phyloP scores from a whole-genome alignment of 2,329 filamentous ascomycete genomes.

The Fusarium sp. region DNA sequence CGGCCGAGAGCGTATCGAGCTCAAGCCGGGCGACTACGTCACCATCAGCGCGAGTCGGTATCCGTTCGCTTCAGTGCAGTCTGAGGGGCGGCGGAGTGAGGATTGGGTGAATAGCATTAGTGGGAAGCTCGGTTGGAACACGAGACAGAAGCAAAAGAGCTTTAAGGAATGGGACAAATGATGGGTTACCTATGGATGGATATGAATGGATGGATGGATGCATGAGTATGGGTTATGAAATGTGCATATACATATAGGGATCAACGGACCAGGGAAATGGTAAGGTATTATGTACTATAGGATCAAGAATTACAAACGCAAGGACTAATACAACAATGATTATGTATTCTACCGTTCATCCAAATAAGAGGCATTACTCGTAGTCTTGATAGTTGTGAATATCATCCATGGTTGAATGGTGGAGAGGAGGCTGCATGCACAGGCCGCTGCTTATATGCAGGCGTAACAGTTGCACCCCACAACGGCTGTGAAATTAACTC shows the following conservation, averaged over 20 bases:
- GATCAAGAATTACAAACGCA: not conserved
- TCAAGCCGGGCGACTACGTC: conserved; percentile 83
- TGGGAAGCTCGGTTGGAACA: conserved; percentile 85
- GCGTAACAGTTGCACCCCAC: not conserved
- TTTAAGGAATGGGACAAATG: conserved; percentile 62
- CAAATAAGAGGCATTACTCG: not conserved
- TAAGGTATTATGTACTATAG: not conserved
- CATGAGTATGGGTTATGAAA: not conserved
- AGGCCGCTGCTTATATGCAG: not conserved
- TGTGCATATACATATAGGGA: not conserved
- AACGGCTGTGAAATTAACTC: not conserved
- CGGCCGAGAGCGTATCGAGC: conserved; percentile 87
- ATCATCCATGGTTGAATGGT: not conserved
- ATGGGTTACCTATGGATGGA: not conserved
- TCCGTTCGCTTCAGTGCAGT: conserved; percentile 82
- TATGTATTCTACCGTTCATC: not conserved
- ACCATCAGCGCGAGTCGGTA: conserved; percentile 85
- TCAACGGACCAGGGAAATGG: conserved; percentile 1
- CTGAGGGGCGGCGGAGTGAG: conserved; percentile 75
- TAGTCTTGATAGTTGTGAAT: not conserved
- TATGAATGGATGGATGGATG: not conserved
- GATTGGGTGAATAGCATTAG: conserved; percentile 88
- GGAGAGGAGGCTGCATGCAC: not conserved
- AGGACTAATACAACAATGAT: not conserved
- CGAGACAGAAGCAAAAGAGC: conserved; percentile 79